Conservation (phyloP, 331 rosid genomes). For the Saraca asoca region DNA sequence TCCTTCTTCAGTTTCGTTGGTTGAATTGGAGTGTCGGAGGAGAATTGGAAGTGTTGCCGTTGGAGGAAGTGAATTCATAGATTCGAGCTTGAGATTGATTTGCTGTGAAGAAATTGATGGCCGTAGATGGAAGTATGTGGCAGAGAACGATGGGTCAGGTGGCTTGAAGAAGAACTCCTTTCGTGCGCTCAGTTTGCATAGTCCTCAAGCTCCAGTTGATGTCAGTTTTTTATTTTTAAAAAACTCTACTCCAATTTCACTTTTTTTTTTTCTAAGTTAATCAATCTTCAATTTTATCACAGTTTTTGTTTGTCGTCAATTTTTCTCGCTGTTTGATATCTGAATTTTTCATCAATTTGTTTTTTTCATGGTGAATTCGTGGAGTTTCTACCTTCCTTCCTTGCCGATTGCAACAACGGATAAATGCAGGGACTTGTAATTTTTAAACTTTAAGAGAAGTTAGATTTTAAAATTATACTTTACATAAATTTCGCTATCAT, state of each 20-base stretch:
- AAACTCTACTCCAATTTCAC: background rate
- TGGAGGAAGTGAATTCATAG: conserved; percentile 45
- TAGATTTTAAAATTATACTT: too few species aligned
- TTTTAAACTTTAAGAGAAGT: too few species aligned
- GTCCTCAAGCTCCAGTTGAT: conserved; percentile 68
- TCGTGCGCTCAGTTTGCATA: conserved; percentile 60
- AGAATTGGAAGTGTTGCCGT: conserved; percentile 29
- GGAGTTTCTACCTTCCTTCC: too few species aligned
- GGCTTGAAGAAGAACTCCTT: conserved; percentile 63
- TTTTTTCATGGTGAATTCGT: too few species aligned
- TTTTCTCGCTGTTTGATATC: too few species aligned
- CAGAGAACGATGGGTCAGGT: conserved; percentile 54
- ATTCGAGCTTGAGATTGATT: conserved; percentile 54
- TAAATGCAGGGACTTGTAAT: too few species aligned
- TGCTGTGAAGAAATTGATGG: conserved; percentile 92
- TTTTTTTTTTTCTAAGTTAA: too few species aligned
- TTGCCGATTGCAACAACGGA: too few species aligned
- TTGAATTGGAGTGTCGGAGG: conserved; percentile 28
- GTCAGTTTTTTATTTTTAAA: conserved; percentile 35
- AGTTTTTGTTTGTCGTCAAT: too few species aligned
- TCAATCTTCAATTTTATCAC: too few species aligned
- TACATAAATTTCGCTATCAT: too few species aligned
- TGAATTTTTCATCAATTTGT: too few species aligned
- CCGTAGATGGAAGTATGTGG: conserved; percentile 74
- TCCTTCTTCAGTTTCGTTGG: conserved; percentile 5